Base-by-base conservation (phyloP, 306 rosid species). In the Mimosa bimucronata region DNA sequence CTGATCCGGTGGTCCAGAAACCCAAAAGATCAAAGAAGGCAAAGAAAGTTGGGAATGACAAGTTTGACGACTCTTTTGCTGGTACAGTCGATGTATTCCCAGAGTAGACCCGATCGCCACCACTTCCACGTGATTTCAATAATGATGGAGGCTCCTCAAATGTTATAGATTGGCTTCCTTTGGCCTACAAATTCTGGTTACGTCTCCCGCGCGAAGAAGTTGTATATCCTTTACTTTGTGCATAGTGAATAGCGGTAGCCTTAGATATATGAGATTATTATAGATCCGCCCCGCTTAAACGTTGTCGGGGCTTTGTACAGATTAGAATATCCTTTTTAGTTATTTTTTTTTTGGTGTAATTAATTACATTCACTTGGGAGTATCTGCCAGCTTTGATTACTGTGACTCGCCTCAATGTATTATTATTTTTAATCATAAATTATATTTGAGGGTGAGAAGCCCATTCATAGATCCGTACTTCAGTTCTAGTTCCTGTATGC, bases 1-100 rank as follows among this genome's bases (percentile, higher is more conserved):
- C 83, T 3, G 97, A 93, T 79, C 76, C 80, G 29, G 81, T 52
- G 42, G 71, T 61, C 71, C 85, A 80, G 77, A 95, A 82, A 82
- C 87, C 91, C 25, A 90, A 86, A 84, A 85, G 98, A 82, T 92
- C 89, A 2, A 95, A 91, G 88, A 86, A 97, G 77, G 81, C 80
- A 48, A 93, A 89, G 86, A 93, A 91, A 86, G 89, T 86, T 45
- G 86, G 87, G 58, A 90, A 86, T 73, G 96, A 89, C 31, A 88
- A 80, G 81, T 88, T 84, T 74, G 94, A 91, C 74, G 97, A 88
- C 3, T 81, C 79, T 66, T 79, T 77, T 86, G 76, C 86, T 9
- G 88, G 82, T 38, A 73, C 78, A 29, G 69, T 76, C 34, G 3
- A 64, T 30, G 26, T 16, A 9, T 48, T 81, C 86, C 64, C 84